A percentile compares a stretch with the other conserved stretches of the same genome.
Evolutionary conservation across 208 protist species (phyloP).

Genomic region (Acanthamoeba rhysodes): DNA sequence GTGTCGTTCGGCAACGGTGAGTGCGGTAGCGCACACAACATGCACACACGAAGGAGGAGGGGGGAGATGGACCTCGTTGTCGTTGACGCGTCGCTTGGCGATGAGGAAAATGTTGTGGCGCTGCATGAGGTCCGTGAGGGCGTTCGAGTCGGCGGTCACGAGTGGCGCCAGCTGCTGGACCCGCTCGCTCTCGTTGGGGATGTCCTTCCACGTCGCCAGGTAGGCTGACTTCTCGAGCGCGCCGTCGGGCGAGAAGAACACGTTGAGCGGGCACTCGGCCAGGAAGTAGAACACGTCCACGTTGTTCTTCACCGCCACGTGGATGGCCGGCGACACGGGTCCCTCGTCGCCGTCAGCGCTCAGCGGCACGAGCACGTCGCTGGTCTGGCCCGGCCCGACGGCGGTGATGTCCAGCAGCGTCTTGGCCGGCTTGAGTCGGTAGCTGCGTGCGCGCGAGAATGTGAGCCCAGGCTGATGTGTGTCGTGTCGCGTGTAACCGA

Average conservation of each 20-base stretch:
- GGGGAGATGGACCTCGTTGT: not conserved
- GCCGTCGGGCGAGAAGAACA: conserved; percentile 79
- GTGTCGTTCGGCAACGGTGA: not conserved
- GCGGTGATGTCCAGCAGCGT: conserved; percentile 9
- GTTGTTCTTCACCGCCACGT: conserved; percentile 86
- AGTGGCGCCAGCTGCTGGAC: not conserved
- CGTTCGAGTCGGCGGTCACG: not conserved
- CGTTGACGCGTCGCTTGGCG: conserved; percentile 37
- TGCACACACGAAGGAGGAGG: not conserved
- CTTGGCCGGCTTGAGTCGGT: conserved; percentile 20
- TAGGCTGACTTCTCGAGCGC: conserved; percentile 56
- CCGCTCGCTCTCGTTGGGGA: conserved; percentile 44
- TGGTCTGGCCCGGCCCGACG: conserved; percentile 37
- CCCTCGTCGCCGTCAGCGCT: conserved; percentile 56
- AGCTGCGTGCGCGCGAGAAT: conserved; percentile 1
- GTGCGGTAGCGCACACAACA: not conserved
- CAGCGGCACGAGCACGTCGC: conserved; percentile 17
- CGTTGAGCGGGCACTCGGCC: conserved; percentile 74
- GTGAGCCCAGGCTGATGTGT: too few species aligned
- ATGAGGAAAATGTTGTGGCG: conserved; percentile 63
- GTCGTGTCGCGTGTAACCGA: not conserved
- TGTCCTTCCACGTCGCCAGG: conserved; percentile 44
- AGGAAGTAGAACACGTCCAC: conserved; percentile 84
- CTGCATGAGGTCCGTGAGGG: not conserved
- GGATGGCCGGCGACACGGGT: conserved; percentile 77